Base-by-base conservation (phyloP, 2,329 filamentous ascomycete species). In the Claviceps humidiphila region DNA sequence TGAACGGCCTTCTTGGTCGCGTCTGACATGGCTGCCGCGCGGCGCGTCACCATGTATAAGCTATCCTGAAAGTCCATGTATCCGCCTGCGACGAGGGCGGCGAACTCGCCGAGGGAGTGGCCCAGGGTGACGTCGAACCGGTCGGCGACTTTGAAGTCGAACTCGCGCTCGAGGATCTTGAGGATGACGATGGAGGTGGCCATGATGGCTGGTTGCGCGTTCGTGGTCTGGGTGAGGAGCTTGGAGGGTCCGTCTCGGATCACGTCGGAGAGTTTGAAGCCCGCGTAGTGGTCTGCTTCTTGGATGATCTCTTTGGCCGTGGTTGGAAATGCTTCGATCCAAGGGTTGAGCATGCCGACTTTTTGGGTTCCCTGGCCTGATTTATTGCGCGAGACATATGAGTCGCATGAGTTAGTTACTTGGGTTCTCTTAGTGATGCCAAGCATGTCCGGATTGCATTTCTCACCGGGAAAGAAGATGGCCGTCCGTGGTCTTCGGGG, bases 121-220 rank as follows among this genome's bases (percentile, higher is more conserved):
- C 91, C 91, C 24, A 96, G 75, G 1, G 87, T 87, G 39, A 94
- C 81, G 68, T 95, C 87, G 44, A 89, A 82, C 54, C 84, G 76
- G 52, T 86, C 79, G 8, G 73, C 69, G 6, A 83, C 78, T 53
- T 79, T 74, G 70, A 96, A 95, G 42, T 78, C 81, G 64, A 91
- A 96, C 58, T 95, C 87, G 55, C 79, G 74, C 71, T 96, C 89
- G 57, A 97, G 76, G 55, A 96, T 82, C 52, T 87, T 84, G 51
- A 96, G 76, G 63, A 96, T 94, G 54, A 95, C 78, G 63, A 96
- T 83, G 30, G 88, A 94, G 4, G 89, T 93, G 14, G 89, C 88
- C 89, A 97, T 95, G 67, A 96, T 95, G 60, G 91, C 90, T 1
- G 91, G 91, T 68, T 97, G 91, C 4, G 91, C 87, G 64, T 95